Percentiles rank a stretch among this genome's conserved stretches.
phyloP scores from a whole-genome alignment of 495 filamentous ascomycete species.

The Delitschia confertaspora region DNA sequence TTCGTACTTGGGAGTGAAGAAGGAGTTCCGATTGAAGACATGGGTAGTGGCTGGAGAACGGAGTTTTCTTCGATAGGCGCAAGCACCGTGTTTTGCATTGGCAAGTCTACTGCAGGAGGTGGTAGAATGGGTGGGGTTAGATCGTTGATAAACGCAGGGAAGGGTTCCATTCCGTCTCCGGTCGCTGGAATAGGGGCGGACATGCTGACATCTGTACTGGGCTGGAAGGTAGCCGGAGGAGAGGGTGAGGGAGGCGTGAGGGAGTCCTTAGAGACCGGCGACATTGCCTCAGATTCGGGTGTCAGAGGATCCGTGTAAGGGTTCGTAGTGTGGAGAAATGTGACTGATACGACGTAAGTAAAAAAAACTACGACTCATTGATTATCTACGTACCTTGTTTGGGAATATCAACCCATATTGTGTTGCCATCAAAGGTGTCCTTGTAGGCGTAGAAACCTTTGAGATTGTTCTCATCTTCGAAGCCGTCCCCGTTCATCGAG shows the following conservation, averaged over 20 bases:
- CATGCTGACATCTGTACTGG: not conserved
- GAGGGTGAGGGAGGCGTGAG: slow-evolving; percentile 8
- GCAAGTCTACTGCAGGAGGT: too few species aligned
- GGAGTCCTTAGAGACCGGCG: slow-evolving; percentile 23
- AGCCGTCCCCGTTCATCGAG: slow-evolving; percentile 50
- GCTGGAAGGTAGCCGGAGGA: slow-evolving; percentile 12
- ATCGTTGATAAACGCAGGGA: slow-evolving; percentile 51
- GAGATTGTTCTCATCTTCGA: slow-evolving; percentile 39
- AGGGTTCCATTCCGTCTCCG: slow-evolving; percentile 46
- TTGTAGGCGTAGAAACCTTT: slow-evolving; percentile 63
- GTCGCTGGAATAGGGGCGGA: slow-evolving; percentile 35
- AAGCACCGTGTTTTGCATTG: too few species aligned
- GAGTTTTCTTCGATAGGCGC: slow-evolving; percentile 24
- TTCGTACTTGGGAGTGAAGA: slow-evolving; percentile 42
- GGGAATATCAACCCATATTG: slow-evolving; percentile 56
- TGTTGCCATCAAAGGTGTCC: slow-evolving; percentile 55
- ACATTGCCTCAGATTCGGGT: slow-evolving; percentile 36
- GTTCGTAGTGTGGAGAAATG: slow-evolving; percentile 57
- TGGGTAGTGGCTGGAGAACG: slow-evolving; percentile 17
- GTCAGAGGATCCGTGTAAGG: slow-evolving; percentile 47
- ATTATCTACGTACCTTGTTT: slow-evolving; percentile 39
- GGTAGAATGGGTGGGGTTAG: too few species aligned
- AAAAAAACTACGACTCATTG: not conserved
- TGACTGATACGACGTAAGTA: slow-evolving; percentile 36
- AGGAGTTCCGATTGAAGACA: slow-evolving; percentile 34